A percentile compares a stretch with the other conserved stretches of the same genome.
phyloP scores from a whole-genome alignment of 495 filamentous ascomycete genomes.

The Tuber melanosporum region DNA sequence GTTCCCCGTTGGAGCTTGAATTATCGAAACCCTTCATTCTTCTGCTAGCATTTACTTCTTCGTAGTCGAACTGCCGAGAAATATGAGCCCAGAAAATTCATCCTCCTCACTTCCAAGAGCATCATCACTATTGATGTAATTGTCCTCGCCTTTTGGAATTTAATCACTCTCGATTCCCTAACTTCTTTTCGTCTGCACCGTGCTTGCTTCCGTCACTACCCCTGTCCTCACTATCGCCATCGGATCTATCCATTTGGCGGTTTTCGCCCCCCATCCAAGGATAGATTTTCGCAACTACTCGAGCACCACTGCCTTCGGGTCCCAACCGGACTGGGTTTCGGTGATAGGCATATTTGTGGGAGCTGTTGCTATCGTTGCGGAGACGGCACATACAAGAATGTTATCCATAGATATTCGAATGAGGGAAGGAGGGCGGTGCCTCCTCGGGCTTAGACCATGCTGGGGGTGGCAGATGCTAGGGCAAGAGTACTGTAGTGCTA shows the following conservation, averaged over 20 bases:
- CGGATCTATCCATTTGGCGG: too few relatives aligned
- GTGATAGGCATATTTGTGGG: too few relatives aligned
- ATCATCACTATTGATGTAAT: conserved; percentile 59
- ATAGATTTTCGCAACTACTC: conserved; percentile 65
- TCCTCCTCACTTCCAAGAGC: conserved; percentile 59
- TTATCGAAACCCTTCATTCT: too few relatives aligned
- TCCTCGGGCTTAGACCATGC: too few relatives aligned
- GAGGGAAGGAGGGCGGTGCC: too few relatives aligned
- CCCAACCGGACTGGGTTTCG: conserved; percentile 55
- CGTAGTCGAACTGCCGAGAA: conserved; percentile 51
- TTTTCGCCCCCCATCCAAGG: conserved; percentile 43
- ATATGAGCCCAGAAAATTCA: conserved; percentile 50
- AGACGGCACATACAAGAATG: too few relatives aligned
- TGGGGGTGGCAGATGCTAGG: too few relatives aligned
- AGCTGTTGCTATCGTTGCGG: too few relatives aligned
- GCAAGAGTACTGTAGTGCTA: too few relatives aligned
- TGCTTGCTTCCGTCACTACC: conserved; percentile 28
- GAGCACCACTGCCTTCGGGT: conserved; percentile 76
- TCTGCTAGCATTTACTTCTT: too few relatives aligned
- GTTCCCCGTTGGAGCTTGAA: too few relatives aligned
- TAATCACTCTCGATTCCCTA: conserved; percentile 7
- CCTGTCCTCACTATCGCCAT: conserved; percentile 35
- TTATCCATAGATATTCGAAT: too few relatives aligned
- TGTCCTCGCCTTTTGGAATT: conserved; percentile 39
- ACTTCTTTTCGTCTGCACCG: conserved; percentile 17